These are phyloP conservation scores for Plectranthus barbatus DNA, from an alignment of 257 asterid genomes.

Conservation along the genomic window DNA sequence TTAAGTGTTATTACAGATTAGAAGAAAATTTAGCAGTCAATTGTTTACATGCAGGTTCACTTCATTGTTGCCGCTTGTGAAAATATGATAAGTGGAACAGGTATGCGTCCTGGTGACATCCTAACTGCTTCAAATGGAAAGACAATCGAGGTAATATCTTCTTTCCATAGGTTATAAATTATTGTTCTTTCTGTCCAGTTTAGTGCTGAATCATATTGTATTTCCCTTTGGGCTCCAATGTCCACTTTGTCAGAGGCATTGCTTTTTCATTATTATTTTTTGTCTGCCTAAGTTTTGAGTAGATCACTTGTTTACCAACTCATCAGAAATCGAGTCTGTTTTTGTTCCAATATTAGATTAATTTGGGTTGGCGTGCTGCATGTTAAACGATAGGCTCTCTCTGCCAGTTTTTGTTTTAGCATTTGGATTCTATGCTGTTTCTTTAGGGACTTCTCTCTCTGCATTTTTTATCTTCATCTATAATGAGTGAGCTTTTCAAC, in stretches of 20 bases:
- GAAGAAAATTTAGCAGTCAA: constrained; percentile 7
- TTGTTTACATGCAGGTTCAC: constrained; percentile 57
- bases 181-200: not conserved
- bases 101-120: constrained; percentile 93
- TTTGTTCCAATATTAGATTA: not conserved
- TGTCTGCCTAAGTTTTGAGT: not conserved
- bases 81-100: constrained; percentile 95
- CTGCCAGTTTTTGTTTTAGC: not conserved
- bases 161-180: not conserved
- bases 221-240: not conserved
- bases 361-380: not conserved
- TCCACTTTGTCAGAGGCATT: not conserved
- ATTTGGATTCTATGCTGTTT: not conserved
- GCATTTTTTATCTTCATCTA: not conserved
- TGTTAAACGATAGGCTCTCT: not conserved
- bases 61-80: constrained; percentile 96
- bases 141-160: constrained; percentile 69
- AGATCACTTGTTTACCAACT: not conserved
- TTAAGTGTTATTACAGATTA: not conserved
- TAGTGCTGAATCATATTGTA: not conserved
- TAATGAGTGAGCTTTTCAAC: not conserved
- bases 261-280: not conserved
- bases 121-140: constrained; percentile 93
- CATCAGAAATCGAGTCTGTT: not conserved
- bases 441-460: not conserved